Base-by-base conservation (phyloP, 2,329 filamentous ascomycete genomes). In the Aspergillus terreus region DNA sequence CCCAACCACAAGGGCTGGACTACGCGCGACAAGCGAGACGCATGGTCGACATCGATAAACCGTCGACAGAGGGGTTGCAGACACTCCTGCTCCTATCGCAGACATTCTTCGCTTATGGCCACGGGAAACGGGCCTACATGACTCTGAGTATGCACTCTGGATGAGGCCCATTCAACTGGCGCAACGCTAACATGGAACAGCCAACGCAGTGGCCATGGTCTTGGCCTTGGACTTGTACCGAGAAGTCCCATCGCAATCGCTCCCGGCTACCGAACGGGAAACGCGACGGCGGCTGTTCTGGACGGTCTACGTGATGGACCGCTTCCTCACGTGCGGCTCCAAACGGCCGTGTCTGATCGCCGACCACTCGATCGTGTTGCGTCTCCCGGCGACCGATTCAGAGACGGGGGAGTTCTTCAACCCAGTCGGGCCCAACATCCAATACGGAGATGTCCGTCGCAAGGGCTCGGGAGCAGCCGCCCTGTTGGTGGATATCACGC, bases 101-200 rank as follows among this genome's bases (percentile, higher is more conserved):
- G 64, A 85, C 88, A 3, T 92, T 85, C 62, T 90, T 85, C 45
- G 89, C 90, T 33, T 79, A 84, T 27, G 90, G 90, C 23, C 85
- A 87, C 62, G 88, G 90, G 14, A 92, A 89, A 71, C 94, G 88
- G 70, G 86, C 88, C 1, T 94, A 91, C 60, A 95, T 95, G 90
- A 78, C 91, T 36, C 78, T 95, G 60, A 83, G 89, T 89, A 84
- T 25, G 12, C 25, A 21, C 32, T 30, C 6, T 7, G 27, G 27
- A 11, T 10, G 27, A 30, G 14, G 41, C 30, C 15, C 41, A 38
- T 17, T 38, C 10, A 11, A 38, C 35, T 2, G 2, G 14, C 6
- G 15, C 2, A 38, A 9, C 14, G 44, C 40, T 51, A 44, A 58
- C 30, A 2, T 40, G 49, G 21, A 40, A 38, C 59, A 91, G 87